Evolutionary conservation across 306 rosid genomes (phyloP).

Genomic region (Argentina anserina): DNA sequence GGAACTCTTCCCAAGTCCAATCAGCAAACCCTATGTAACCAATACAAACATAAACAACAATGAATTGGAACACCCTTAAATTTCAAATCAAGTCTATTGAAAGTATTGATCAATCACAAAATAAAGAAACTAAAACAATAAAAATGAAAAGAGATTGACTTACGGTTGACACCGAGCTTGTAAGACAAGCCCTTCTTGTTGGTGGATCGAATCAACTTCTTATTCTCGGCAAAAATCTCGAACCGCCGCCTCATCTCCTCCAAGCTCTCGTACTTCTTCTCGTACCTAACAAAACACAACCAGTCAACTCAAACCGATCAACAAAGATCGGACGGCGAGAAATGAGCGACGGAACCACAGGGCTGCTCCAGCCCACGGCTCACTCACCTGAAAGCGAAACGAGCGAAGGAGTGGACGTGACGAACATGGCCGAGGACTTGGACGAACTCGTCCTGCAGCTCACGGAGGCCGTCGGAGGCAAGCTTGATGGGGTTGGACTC

Average conservation of each 20-base stretch:
- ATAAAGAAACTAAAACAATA: background rate
- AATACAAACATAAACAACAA: background rate
- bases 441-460: conserved; percentile 44
- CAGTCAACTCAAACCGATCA: background rate
- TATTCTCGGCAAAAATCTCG: conserved; percentile 60
- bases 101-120: background rate
- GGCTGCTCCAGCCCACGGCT: background rate
- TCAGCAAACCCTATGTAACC: conserved; percentile 69
- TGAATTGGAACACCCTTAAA: background rate
- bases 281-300: conserved; percentile 31
- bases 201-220: conserved; percentile 56
- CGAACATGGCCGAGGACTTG: conserved; percentile 53
- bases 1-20: conserved; percentile 95
- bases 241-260: conserved; percentile 71
- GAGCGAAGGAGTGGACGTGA: conserved; percentile 64
- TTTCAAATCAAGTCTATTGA: background rate
- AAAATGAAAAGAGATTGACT: conserved; percentile 8
- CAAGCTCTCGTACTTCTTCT: conserved; percentile 56
- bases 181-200: conserved; percentile 58
- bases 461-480: conserved; percentile 50
- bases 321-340: background rate
- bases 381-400: conserved; percentile 55
- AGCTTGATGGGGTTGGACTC: conserved; percentile 70
- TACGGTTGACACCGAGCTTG: conserved; percentile 75
- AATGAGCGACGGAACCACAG: background rate